Evolutionary conservation across 2,329 filamentous ascomycete genomes (phyloP).

Genomic region (Thermomyces lanuginosus): DNA sequence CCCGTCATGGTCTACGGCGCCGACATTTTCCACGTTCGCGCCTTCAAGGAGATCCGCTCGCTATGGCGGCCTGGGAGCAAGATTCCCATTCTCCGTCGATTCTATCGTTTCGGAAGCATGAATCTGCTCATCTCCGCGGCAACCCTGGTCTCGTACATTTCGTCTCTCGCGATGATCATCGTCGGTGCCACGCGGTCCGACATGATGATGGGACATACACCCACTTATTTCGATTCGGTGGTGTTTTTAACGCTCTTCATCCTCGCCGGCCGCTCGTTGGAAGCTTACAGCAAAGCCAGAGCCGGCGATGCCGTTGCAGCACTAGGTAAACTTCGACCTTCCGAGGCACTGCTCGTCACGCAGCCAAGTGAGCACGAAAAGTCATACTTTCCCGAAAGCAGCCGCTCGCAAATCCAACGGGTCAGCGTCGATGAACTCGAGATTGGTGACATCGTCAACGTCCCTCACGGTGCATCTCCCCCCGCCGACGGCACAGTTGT

Average conservation of each 20-base stretch:
- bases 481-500: slow-evolving; percentile 60
- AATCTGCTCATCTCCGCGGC: slow-evolving; percentile 83
- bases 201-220: slow-evolving; percentile 35
- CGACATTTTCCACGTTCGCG: slow-evolving; percentile 66
- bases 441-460: slow-evolving; percentile 54
- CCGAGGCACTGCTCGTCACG: slow-evolving; percentile 52
- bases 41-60: slow-evolving; percentile 58
- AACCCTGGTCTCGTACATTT: slow-evolving; percentile 72
- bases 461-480: slow-evolving; percentile 66
- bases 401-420: slow-evolving; percentile 19
- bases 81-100: slow-evolving; percentile 55
- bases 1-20: slow-evolving; percentile 77
- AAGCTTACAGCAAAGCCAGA: slow-evolving; percentile 82
- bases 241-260: slow-evolving; percentile 85
- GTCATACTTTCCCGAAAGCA: slow-evolving; percentile 2
- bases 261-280: slow-evolving; percentile 43
- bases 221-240: slow-evolving; percentile 77
- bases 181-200: slow-evolving; percentile 30
- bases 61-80: slow-evolving; percentile 64
- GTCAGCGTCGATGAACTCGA: slow-evolving; percentile 55
- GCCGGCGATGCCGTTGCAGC: slow-evolving; percentile 74
- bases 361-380: slow-evolving; percentile 1
- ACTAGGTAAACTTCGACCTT: slow-evolving; percentile 60
- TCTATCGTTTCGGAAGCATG: slow-evolving; percentile 94
- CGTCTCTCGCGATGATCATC: slow-evolving; percentile 64